Percentiles rank a stretch among this genome's conserved stretches.
phyloP scores from a whole-genome alignment of 2,329 filamentous ascomycete species.

The Xylaria polymorpha region DNA sequence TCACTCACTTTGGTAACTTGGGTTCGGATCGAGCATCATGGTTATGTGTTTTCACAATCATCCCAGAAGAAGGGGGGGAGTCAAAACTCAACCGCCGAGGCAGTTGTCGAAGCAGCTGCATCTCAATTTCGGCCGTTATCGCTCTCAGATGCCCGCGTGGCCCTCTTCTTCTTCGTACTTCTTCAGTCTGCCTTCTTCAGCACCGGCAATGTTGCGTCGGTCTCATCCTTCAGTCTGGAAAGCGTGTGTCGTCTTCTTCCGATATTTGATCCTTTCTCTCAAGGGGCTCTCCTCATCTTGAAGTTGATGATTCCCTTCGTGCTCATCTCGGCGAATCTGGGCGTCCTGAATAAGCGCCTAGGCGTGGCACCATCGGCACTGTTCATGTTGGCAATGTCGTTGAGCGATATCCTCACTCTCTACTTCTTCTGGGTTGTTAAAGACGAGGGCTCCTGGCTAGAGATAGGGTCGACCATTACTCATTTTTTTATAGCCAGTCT shows the following conservation, averaged over 20 bases:
- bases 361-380: slow-evolving; percentile 87
- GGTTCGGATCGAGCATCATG: slow-evolving; percentile 89
- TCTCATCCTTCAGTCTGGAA: slow-evolving; percentile 93
- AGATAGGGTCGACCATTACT: slow-evolving; percentile 96
- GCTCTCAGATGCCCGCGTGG: slow-evolving; percentile 86
- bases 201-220: slow-evolving; percentile 93
- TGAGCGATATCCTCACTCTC: slow-evolving; percentile 90
- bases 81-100: slow-evolving; percentile 38
- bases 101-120: slow-evolving; percentile 36
- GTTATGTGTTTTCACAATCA: slow-evolving; percentile 63
- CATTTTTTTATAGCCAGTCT: slow-evolving; percentile 94
- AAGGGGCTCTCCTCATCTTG: slow-evolving; percentile 85
- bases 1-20: slow-evolving; percentile 84
- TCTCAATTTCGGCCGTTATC: slow-evolving; percentile 72
- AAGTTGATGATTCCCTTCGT: slow-evolving; percentile 96
- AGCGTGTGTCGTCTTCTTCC: slow-evolving; percentile 89
- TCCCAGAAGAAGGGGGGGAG: slow-evolving; percentile 38
- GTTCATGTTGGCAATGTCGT: slow-evolving; percentile 94
- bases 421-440: slow-evolving; percentile 98
- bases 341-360: slow-evolving; percentile 85
- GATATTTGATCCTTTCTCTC: slow-evolving; percentile 92
- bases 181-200: slow-evolving; percentile 97
- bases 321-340: slow-evolving; percentile 91
- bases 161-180: slow-evolving; percentile 94
- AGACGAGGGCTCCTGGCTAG: slow-evolving; percentile 96